Evolutionary conservation across 148 eudicot genomes (phyloP).

Genomic region (Polygonum aviculare): DNA sequence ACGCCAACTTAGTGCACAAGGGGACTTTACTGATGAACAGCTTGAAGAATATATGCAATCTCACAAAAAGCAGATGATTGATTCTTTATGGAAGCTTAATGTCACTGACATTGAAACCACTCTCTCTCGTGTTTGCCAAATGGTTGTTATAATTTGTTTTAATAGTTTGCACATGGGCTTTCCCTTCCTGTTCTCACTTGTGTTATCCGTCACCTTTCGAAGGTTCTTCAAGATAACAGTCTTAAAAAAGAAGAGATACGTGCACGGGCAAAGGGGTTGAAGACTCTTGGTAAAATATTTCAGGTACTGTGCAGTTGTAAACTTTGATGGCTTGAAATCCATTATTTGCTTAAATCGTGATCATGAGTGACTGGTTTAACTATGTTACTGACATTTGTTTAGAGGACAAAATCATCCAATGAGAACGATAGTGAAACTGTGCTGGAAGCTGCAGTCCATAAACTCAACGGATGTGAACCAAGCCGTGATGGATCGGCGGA

Average conservation of each 20-base stretch:
- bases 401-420: slow-evolving; percentile 53
- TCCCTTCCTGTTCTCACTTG: neutral
- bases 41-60: slow-evolving; percentile 90
- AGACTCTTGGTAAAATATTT: slow-evolving; percentile 86
- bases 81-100: slow-evolving; percentile 99
- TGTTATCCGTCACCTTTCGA: slow-evolving; percentile 14
- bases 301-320: slow-evolving; percentile 37
- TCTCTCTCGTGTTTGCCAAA: slow-evolving; percentile 86
- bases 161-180: slow-evolving; percentile 4
- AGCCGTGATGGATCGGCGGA: slow-evolving; percentile 30
- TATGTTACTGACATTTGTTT: neutral
- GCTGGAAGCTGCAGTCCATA: slow-evolving; percentile 30
- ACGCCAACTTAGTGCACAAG: slow-evolving; percentile 76
- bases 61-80: slow-evolving; percentile 91
- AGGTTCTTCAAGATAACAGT: slow-evolving; percentile 89
- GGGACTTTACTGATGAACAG: slow-evolving; percentile 80
- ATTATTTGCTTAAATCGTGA: neutral
- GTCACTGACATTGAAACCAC: slow-evolving; percentile 95
- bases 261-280: slow-evolving; percentile 86
- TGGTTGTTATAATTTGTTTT: slow-evolving; percentile 35
- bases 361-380: slow-evolving; percentile 1
- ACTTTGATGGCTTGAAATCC: neutral
- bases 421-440: slow-evolving; percentile 42
- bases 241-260: slow-evolving; percentile 89
- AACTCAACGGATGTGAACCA: slow-evolving; percentile 49